phyloP scores from a whole-genome alignment of 208 protist genomes.

The Leishmania aethiopica region DNA sequence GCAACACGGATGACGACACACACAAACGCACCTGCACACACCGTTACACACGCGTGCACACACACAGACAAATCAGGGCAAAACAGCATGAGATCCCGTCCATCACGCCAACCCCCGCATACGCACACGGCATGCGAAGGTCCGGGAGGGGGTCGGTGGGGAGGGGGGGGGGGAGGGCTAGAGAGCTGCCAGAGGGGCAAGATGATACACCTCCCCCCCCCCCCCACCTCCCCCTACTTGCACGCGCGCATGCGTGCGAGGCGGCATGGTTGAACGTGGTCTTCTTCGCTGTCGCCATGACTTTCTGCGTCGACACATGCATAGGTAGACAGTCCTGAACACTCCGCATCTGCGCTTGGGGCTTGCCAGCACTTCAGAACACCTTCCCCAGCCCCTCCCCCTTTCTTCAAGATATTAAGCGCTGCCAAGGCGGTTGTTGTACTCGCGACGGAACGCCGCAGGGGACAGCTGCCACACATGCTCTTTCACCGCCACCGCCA shows the following conservation, averaged over 20 bases:
- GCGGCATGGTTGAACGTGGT: not conserved
- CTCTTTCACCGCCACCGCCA: constrained; percentile 80
- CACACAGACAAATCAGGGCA: not conserved
- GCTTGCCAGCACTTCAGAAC: not conserved
- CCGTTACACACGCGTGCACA: not conserved
- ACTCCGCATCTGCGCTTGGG: not conserved
- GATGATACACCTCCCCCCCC: not conserved
- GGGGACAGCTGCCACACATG: constrained; percentile 79
- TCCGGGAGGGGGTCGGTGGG: not conserved
- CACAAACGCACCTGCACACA: not conserved
- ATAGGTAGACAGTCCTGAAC: not conserved
- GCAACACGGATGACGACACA: not conserved
- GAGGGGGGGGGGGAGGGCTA: not conserved
- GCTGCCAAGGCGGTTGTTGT: constrained; percentile 53
- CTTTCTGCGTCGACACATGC: not conserved
- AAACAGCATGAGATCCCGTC: not conserved
- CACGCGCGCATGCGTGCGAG: not conserved
- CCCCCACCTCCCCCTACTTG: not conserved
- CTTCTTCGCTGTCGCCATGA: not conserved
- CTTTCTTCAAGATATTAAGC: constrained; percentile 1
- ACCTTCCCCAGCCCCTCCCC: no score
- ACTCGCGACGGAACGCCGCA: constrained; percentile 60
- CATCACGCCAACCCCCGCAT: not conserved
- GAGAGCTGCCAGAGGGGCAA: not conserved
- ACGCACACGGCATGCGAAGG: not conserved